Evolutionary conservation across 2,329 filamentous ascomycete species (phyloP), one percentile per base, ranked within the genome.

Genomic region (Albifimbria verrucaria): DNA sequence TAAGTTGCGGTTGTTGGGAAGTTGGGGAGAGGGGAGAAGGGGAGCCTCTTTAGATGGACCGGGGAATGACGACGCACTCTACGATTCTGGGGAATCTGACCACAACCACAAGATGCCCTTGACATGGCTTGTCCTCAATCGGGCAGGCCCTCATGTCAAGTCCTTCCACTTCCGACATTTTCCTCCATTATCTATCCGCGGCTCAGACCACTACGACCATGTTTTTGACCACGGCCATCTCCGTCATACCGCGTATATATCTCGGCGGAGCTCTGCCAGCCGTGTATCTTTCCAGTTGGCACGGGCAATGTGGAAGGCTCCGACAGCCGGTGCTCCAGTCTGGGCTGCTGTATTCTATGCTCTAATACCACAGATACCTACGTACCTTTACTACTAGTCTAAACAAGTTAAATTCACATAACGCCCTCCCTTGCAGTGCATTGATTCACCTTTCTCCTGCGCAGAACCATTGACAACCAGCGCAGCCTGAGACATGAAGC

Each of bases 321-420:
- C 12, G 32, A 47, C 44, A n/a, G 32, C 32, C 61, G 65, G 62
- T 65, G 62, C 52, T 62, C 56, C 32, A 39, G 57, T 58, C 44
- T 51, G 61, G 62, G 62, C 61, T 57, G 57, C 59, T 65, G 57
- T 64, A 60, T 62, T 65, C 53, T 64, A 62, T 64, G 59, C 63
- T 64, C 61, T 67, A 67, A 67, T 67, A 64, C 64, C 64, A 67
- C 64, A 66, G 63, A 67, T 66, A 67, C 64, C 64, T 66, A 63
- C 61, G 17, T 45, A 22, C 22, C 42, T 7, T 45, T 55, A 23
- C 42, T 21, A 22, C 3, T 39, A 39, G 17, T 24, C 42, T 24
- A 45, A 39, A 39, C 32, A 39, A 39, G 32, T 39, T 39, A 39
- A 39, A 39, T 39, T n/a, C 18, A 39, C 32, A 39, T 17, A 39